Base-by-base conservation (phyloP, 2,329 filamentous ascomycete genomes). In the Iodosphaeria phyllophila region DNA sequence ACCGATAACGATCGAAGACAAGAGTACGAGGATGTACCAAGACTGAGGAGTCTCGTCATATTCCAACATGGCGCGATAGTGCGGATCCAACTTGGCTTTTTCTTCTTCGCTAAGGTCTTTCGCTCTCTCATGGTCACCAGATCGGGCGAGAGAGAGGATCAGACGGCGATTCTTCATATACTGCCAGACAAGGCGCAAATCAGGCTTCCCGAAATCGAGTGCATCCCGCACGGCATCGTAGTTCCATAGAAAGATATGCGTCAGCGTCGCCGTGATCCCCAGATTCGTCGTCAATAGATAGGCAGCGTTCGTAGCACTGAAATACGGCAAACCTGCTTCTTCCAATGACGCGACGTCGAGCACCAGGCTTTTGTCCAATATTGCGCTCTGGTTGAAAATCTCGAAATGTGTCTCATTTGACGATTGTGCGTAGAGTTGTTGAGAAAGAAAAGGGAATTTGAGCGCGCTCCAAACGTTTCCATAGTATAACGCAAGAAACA, bases 261-360 rank as follows among this genome's bases (percentile, higher is more conserved):
- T 43, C 11, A 64, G 39, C 1, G 52, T 50, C 3, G 59, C 57
- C 4, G 57, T 59, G 13, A 58, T 41, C 3, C 48, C 54, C 33
- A 58, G 46, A 31, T 61, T 62, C 4, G 46, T 46, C 2, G 47
- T 48, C 16, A 61, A 39, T 9, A 60, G 38, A 28, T 53, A 48
- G 5, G 41, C 28, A 8, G 48, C 37, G 28, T 59, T 45, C n/a
- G 46, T 40, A 0, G 46, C 38, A 6, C 58, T 41, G 14, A 62
- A 37, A 24, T 39, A 56, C 1, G 58, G 57, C 5, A 54, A 30
- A 6, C 56, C 55, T 21, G 45, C 31, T 5, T 34, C 30, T 0
- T 42, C 39, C 1, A 61, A 35, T 5, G 38, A 36, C 5, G 28
- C 34, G 3, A 34, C n/a, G 28, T 56, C 43, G 18, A 60, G 44